phyloP scores from a whole-genome alignment of 345 rosid genomes.

The Eucalyptus erythrocorys region DNA sequence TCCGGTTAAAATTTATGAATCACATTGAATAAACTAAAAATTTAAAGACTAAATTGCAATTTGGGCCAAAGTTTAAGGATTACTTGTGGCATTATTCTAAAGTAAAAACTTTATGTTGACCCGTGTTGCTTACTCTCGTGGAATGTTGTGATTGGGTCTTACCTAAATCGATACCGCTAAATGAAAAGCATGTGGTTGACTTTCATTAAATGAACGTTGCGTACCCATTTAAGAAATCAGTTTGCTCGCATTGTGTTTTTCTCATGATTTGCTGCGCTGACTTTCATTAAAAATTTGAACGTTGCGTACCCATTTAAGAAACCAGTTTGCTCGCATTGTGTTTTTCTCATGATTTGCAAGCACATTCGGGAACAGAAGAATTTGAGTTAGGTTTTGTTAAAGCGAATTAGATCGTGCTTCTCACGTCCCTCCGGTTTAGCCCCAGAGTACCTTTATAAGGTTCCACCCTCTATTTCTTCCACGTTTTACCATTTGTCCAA shows the following conservation, averaged over 20 bases:
- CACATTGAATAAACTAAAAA: too few relatives aligned
- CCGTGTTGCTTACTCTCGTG: rapidly evolving
- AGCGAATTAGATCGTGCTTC: background rate
- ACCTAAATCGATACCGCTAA: background rate
- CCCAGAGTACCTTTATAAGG: background rate
- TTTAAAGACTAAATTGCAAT: too few relatives aligned
- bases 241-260: background rate
- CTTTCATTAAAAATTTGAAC: background rate
- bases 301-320: background rate
- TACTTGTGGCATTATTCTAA: too few relatives aligned
- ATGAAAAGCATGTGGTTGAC: background rate
- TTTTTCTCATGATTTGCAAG: background rate
- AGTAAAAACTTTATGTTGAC: background rate
- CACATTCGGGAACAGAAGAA: background rate
- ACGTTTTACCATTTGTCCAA: background rate
- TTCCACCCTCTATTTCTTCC: background rate
- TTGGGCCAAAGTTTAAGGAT: rapidly evolving
- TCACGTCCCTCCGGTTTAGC: background rate
- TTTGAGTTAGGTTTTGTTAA: background rate
- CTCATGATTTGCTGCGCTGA: background rate
- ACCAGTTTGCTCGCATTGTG: background rate
- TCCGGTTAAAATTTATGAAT: rapidly evolving
- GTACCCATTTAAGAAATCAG: background rate
- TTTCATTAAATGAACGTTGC: background rate
- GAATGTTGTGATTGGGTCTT: background rate